Percentiles rank a stretch among this genome's conserved stretches.
Evolutionary conservation across 257 asterid species (phyloP).

Genomic region (Gardenia jasminoides): DNA sequence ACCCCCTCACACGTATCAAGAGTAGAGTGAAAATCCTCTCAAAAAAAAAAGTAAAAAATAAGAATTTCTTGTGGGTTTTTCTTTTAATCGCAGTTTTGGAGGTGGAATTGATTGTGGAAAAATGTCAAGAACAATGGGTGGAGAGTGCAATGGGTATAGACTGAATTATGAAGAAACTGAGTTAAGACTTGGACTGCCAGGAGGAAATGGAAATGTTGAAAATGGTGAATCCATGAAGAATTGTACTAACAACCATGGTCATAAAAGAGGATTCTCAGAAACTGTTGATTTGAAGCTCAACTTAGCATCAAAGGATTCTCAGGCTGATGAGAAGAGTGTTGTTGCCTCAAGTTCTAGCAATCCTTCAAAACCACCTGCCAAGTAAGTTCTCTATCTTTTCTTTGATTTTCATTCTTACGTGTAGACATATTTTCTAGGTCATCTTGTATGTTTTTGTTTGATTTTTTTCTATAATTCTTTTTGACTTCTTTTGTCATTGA

Average conservation of each 20-base stretch:
- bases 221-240: background rate
- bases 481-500: background rate
- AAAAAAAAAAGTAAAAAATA: background rate
- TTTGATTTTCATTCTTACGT: no score
- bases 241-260: background rate
- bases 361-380: constrained; percentile 45
- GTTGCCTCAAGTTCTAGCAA: constrained; percentile 14
- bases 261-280: constrained; percentile 45
- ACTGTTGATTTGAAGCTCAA: constrained; percentile 51
- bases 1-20: background rate
- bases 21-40: background rate
- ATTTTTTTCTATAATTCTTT: background rate
- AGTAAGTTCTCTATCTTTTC: constrained; percentile 27
- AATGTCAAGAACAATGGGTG: constrained; percentile 18
- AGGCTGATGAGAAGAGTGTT: constrained; percentile 12
- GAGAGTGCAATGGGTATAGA: constrained; percentile 14
- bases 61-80: background rate
- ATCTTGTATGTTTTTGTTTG: background rate
- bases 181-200: constrained; percentile 49
- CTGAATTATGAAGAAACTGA: constrained; percentile 50
- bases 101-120: background rate
- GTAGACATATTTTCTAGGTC: background rate
- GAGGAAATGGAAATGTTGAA: constrained; percentile 25
- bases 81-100: background rate
- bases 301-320: constrained; percentile 22